Evolutionary conservation across 2,329 filamentous ascomycete genomes (phyloP).

Genomic region (Penicillium sp.): DNA sequence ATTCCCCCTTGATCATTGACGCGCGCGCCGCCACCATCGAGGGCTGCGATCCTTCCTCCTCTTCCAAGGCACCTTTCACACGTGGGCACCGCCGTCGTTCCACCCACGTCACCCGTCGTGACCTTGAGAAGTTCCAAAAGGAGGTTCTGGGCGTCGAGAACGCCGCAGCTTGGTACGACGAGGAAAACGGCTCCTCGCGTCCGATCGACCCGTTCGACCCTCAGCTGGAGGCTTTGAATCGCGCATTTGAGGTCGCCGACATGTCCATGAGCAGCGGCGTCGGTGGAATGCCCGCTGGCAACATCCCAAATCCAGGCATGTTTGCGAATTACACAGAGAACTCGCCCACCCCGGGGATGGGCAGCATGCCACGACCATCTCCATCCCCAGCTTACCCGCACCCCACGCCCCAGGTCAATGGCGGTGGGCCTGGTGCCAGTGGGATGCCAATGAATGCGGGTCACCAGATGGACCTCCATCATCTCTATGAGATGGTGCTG

Average conservation of each 20-base stretch:
- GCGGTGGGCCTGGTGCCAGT: conserved; percentile 11
- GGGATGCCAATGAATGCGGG: conserved; percentile 43
- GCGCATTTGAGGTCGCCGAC: conserved; percentile 29
- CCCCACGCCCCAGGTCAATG: conserved; percentile 30
- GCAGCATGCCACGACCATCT: conserved; percentile 30
- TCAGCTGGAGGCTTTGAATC: conserved; percentile 31
- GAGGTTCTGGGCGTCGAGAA: conserved; percentile 31
- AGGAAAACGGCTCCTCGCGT: conserved; percentile 22
- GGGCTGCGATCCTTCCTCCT: conserved; percentile 23
- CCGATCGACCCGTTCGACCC: conserved; percentile 23
- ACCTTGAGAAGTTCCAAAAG: conserved; percentile 35
- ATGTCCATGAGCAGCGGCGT: conserved; percentile 33
- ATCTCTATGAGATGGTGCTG: conserved; percentile 46
- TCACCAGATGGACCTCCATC: conserved; percentile 48
- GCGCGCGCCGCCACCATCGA: conserved; percentile 27
- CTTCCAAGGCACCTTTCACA: conserved; percentile 31
- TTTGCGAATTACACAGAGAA: conserved; percentile 32
- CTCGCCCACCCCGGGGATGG: conserved; percentile 25
- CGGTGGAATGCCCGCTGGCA: conserved; percentile 23
- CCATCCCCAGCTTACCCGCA: conserved; percentile 30
- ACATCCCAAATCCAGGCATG: conserved; percentile 24
- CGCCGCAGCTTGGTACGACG: conserved; percentile 25
- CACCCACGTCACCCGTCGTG: conserved; percentile 36
- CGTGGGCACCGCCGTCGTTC: conserved; percentile 39
- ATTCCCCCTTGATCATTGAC: conserved; percentile 4